A percentile compares a stretch with the other conserved stretches of the same genome.
phyloP scores from a whole-genome alignment of 192 early-diverging fungal genomes.

The Kappamyces sp. region DNA sequence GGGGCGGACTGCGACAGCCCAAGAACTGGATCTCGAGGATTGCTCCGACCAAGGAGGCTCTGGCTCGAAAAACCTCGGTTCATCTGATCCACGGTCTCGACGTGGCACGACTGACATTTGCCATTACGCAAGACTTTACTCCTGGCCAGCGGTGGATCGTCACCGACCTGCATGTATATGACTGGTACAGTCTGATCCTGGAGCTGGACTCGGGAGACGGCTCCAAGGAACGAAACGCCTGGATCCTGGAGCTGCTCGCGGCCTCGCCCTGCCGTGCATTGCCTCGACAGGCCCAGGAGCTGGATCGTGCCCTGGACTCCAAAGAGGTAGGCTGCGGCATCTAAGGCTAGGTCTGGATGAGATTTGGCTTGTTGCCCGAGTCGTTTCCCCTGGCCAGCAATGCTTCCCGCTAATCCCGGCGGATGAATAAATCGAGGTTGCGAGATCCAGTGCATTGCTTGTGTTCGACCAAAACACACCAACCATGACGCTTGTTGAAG shows the following conservation, averaged over 20 bases:
- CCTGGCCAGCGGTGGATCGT: slow-evolving; percentile 49
- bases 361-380: slow-evolving; percentile 23
- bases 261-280: slow-evolving; percentile 25
- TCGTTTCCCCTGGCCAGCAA: not conserved
- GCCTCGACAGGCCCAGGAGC: slow-evolving; percentile 21
- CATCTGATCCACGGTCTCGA: slow-evolving; percentile 58
- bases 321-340: slow-evolving; percentile 8
- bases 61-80: slow-evolving; percentile 30
- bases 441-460: not conserved
- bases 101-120: slow-evolving; percentile 50
- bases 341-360: slow-evolving; percentile 26
- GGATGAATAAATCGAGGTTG: not conserved
- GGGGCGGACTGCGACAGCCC: slow-evolving; percentile 46
- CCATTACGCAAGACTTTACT: slow-evolving; percentile 27
- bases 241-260: slow-evolving; percentile 34
- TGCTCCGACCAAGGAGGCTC: slow-evolving; percentile 24
- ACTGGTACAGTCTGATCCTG: slow-evolving; percentile 39
- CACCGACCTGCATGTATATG: slow-evolving; percentile 47
- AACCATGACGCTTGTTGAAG: not conserved
- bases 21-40: slow-evolving; percentile 51
- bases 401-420: not conserved
- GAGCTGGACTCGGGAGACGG: slow-evolving; percentile 21
- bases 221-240: slow-evolving; percentile 10
- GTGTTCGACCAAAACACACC: not conserved
- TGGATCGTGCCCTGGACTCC: slow-evolving; percentile 32